Conservation (phyloP, 495 filamentous ascomycete species). For the Endocarpon pusillum region DNA sequence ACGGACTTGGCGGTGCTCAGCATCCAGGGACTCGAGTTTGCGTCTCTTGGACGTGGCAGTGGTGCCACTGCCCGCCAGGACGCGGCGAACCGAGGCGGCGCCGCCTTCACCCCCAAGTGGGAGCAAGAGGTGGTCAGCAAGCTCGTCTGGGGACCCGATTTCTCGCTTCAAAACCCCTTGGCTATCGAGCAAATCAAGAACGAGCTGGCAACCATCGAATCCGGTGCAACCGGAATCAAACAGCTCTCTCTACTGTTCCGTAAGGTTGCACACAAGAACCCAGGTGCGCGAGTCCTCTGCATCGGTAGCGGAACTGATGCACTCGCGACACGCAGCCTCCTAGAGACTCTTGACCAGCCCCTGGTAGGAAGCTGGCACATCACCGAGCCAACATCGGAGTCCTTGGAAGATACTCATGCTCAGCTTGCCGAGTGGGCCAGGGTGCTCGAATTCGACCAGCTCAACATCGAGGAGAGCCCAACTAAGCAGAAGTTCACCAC, state of each 20-base stretch:
- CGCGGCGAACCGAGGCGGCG: not conserved
- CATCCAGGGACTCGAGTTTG: not conserved
- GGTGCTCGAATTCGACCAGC: slow-evolving; percentile 17
- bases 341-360: slow-evolving; percentile 17
- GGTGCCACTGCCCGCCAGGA: slow-evolving; percentile 1
- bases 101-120: not conserved
- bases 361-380: slow-evolving; percentile 2
- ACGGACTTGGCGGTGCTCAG: slow-evolving; percentile 1
- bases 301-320: slow-evolving; percentile 37
- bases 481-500: slow-evolving; percentile 27
- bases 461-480: slow-evolving; percentile 31
- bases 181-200: not conserved
- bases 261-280: slow-evolving; percentile 14
- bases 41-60: slow-evolving; percentile 2
- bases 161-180: not conserved
- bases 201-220: not conserved
- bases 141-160: slow-evolving; percentile 3
- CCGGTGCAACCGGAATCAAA: too few relatives aligned
- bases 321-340: slow-evolving; percentile 22
- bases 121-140: not conserved
- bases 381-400: slow-evolving; percentile 2
- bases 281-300: slow-evolving; percentile 28
- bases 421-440: slow-evolving; percentile 9
- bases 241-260: slow-evolving; percentile 1
- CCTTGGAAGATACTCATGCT: slow-evolving; percentile 3